Percentiles rank a stretch among this genome's conserved stretches.
Conservation (phyloP, 1,139 yeast genomes). For the Pichia sp. region DNA sequence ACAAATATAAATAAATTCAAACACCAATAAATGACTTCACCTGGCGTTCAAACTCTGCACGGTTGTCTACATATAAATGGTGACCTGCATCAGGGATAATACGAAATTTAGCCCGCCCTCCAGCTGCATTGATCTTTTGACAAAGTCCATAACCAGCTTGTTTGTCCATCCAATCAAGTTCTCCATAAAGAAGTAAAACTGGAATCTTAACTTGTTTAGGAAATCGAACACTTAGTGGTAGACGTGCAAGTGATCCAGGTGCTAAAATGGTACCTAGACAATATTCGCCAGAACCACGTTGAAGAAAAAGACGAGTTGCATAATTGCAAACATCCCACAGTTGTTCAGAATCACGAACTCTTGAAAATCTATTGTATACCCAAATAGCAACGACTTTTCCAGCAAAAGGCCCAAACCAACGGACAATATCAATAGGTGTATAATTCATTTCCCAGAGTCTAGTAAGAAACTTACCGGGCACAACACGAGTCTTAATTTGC, state of each 20-base stretch:
- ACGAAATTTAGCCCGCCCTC: conserved; percentile 32
- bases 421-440: conserved; percentile 40
- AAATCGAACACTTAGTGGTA: conserved; percentile 65
- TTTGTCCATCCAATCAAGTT: conserved; percentile 80
- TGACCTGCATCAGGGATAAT: conserved; percentile 62
- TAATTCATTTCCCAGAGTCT: conserved; percentile 41
- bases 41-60: conserved; percentile 49
- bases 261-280: conserved; percentile 42
- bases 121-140: conserved; percentile 31
- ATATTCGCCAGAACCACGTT: conserved; percentile 29
- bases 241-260: conserved; percentile 60
- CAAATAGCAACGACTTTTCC: conserved; percentile 37
- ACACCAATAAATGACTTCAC: conserved; percentile 23
- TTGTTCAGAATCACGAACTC: conserved; percentile 35
- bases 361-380: conserved; percentile 40
- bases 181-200: conserved; percentile 61
- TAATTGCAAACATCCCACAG: conserved; percentile 38
- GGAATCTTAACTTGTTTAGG: conserved; percentile 33
- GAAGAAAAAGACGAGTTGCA: conserved; percentile 38
- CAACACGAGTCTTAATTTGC: conserved; percentile 30
- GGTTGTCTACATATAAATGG: conserved; percentile 72
- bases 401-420: conserved; percentile 45
- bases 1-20: too few relatives aligned
- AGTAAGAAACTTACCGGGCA: conserved; percentile 31
- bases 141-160: conserved; percentile 59